Evolutionary conservation across 495 filamentous ascomycete species (phyloP), one percentile per base, ranked within the genome.

Genomic region (Daldinia childiae): DNA sequence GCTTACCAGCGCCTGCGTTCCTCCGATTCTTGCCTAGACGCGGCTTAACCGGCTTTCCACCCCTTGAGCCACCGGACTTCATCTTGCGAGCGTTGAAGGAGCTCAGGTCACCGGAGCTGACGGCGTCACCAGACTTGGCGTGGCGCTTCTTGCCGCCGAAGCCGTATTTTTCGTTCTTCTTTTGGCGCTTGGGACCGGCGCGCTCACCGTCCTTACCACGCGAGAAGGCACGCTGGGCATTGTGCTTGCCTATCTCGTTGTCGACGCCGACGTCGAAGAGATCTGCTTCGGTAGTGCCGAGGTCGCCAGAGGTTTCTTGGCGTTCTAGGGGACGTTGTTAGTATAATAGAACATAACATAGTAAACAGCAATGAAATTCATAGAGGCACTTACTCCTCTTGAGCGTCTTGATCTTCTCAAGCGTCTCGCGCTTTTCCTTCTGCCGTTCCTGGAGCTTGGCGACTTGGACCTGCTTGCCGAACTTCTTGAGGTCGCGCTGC

Each of bases 381-480:
- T 55, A 15, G 27, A 9, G 32, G 30, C 32, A 57, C 90, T 48
- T 88, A 98, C 95, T 99, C 82, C 92, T 87, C 88, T 99, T 99
- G 77, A 99, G 79, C 24, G 87, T 81, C 80, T 92, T 92, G 75
- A 99, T 96, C 88, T 96, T 98, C 70, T 97, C 95, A 74, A 98
- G 79, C 14, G 91, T 93, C 71, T 95, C 91, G 75, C 89, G 89
- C 90, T 97, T 97, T 80, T 89, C 90, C 86, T 94, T 97, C 54
- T 89, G 88, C 27, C 95, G 82, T 85, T 98, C 95, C 81, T 97
- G 94, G 82, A 95, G 79, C 87, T 97, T 98, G 68, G 93, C 94
- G 69, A 97, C 89, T 86, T 99, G 95, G 67, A 98, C 95, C 83
- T 97, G 92, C 84, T 99, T 99, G 70, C 95, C 95, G 82, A 98